Evolutionary conservation across 1,284 basidiomycete genomes (phyloP), one percentile per base, ranked within the genome.

Genomic region (Papiliotrema nemorosa): DNA sequence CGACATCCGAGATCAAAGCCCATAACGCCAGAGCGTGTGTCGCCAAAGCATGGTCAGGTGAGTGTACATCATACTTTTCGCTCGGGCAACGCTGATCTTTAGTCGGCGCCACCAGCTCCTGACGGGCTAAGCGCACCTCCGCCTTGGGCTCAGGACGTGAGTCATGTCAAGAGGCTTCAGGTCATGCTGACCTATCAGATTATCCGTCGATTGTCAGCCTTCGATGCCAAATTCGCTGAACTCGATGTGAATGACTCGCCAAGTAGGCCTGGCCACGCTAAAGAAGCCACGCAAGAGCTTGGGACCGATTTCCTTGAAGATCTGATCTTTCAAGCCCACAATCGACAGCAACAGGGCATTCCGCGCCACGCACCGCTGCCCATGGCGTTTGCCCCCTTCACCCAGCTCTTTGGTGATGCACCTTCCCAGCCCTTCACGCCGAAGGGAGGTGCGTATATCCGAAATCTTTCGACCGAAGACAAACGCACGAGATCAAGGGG

Each of bases 101-200:
- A 31, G 36, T 6, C 36, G 36, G 36, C 36, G 10, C 10, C 36
- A 6, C 16, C 16, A 7, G 29, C 29, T 14, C 9, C 14, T 14
- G 29, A 31, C 9, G 29, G 14, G 7, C 7, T 31, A 7, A 31
- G 14, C 39, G 44, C 35, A 7, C 50, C 64, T 2, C 69, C 69
- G 3, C 45, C 49, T 2, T 72, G 69, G 69, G 68, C 60, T 1
- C 54, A 59, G 49, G 57, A 66, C 14, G 69, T 72, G 36, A 55
- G 62, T 52, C 1, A 21, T 12, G 24, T 41, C 50, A 60, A 47
- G 55, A 31, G 10, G n/a, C 25, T 24, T 9, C 20, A 5, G 12
- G 6, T 14, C 5, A 12, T 9, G 9, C 20, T 31, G 33, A 18
- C 33, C 44, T 9, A 5, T 20, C 27, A 69, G 64, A 62, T 69